phyloP scores from a whole-genome alignment of 495 filamentous ascomycete genomes.

The Penicillium herquei region DNA sequence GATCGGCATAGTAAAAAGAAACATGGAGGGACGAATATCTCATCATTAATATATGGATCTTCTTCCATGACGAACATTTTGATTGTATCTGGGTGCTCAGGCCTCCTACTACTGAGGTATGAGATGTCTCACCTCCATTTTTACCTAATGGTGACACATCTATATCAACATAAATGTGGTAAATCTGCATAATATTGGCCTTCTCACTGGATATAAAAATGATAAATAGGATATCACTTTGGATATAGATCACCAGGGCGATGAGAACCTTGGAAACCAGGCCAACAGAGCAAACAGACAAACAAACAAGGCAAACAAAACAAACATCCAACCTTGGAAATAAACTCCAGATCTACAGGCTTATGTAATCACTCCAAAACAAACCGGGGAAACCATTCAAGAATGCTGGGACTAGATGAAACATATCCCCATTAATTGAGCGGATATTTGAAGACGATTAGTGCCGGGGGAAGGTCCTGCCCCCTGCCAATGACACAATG shows the following conservation, averaged over 20 bases:
- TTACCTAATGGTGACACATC: background rate
- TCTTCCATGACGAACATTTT: background rate
- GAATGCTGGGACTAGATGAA: background rate
- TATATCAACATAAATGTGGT: background rate
- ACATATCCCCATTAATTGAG: background rate
- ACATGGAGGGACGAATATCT: background rate
- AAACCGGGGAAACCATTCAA: constrained; percentile 7
- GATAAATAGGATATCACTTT: too few species aligned
- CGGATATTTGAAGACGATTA: background rate
- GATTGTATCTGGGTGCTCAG: constrained; percentile 4
- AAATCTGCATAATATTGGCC: too few species aligned
- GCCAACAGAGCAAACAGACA: background rate
- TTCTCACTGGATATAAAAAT: too few species aligned
- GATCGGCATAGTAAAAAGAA: background rate
- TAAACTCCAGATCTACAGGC: constrained; percentile 11
- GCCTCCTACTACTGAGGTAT: background rate
- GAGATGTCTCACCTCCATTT: background rate
- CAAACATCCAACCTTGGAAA: background rate
- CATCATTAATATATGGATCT: background rate
- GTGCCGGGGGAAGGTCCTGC: background rate
- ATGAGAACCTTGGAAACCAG: too few species aligned
- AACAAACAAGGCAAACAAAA: background rate
- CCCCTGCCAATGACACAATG: constrained; percentile 24
- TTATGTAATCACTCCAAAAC: constrained; percentile 22
- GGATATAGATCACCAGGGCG: too few species aligned